Base-by-base conservation (phyloP, 2,329 filamentous ascomycete species). In the Hortaea werneckii region DNA sequence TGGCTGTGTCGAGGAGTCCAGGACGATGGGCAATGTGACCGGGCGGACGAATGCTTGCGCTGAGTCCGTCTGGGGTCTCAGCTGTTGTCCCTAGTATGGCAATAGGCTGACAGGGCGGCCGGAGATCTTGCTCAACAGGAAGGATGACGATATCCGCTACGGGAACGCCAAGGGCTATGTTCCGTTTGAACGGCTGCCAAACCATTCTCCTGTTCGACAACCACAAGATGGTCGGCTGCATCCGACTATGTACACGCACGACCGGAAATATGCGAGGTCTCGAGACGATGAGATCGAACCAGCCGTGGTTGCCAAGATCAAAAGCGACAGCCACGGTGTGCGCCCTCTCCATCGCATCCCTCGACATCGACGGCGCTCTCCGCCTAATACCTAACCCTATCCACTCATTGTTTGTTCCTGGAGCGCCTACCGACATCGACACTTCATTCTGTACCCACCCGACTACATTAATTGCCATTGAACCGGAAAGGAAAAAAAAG, bases 331-430 rank as follows among this genome's bases (percentile, higher is more conserved):
- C 20, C 20, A 20, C 20, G 20, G 20, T 20, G 2, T 20, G 20
- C 20, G 20, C 20, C 20, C 20, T 20, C 20, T 4, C 20, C 20
- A 20, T 20, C 20, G 20, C 20, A 20, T 20, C 4, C 20, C 20
- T 20, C 20, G 20, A 20, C 20, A 20, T 20, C 20, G 2, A 4
- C 20, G 20, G 20, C 20, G 20, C 20, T 20, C 20, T 20, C 20
- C 20, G 20, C 20, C 20, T 45, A 41, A 35, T 41, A 32, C 37
- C 43, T 39, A 45, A 41, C 38, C 41, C 43, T 26, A 9, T 32
- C 28, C 43, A 45, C 43, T 45, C 43, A 12, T 38, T 40, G 32
- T 35, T 20, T 20, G 20, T 20, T 20, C 20, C 34, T n/a, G 27
- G 43, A 20, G 27, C 9, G 41, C 41, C 32, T 4, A 35, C 32